Conservation (phyloP, 129 eudicot genomes). For the Ambrosia trifida region DNA sequence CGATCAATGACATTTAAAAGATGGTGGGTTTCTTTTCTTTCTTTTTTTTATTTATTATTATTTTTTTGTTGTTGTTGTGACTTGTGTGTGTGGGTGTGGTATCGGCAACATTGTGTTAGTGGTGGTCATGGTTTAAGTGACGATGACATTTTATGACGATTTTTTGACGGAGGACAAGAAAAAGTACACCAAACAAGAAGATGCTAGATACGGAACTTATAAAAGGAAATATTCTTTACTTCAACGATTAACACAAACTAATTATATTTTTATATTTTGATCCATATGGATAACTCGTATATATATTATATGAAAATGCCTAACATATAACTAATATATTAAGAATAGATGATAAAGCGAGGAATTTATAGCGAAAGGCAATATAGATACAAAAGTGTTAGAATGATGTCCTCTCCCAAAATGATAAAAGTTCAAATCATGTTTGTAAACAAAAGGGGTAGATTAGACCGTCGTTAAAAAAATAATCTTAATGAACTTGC, state of each 20-base stretch:
- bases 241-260: not conserved
- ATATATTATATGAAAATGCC: not conserved
- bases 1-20: slow-evolving; percentile 22
- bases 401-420: no score
- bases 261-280: not conserved
- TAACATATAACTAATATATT: no score
- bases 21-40: not conserved
- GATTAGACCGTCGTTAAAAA: no score
- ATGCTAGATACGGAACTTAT: slow-evolving; percentile 26
- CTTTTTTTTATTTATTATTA: no score
- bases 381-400: no score
- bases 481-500: no score
- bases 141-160: slow-evolving; percentile 26
- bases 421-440: no score
- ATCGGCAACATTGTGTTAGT: slow-evolving; percentile 16
- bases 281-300: no score
- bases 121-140: slow-evolving; percentile 34
- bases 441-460: no score
- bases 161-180: slow-evolving; percentile 13
- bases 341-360: no score
- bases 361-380: no score
- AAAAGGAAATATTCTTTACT: slow-evolving; percentile 5
- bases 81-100: slow-evolving; percentile 8
- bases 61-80: no score
- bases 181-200: slow-evolving; percentile 28